Base-by-base conservation (phyloP, 2,329 filamentous ascomycete species). In the Epicoccum nigrum region DNA sequence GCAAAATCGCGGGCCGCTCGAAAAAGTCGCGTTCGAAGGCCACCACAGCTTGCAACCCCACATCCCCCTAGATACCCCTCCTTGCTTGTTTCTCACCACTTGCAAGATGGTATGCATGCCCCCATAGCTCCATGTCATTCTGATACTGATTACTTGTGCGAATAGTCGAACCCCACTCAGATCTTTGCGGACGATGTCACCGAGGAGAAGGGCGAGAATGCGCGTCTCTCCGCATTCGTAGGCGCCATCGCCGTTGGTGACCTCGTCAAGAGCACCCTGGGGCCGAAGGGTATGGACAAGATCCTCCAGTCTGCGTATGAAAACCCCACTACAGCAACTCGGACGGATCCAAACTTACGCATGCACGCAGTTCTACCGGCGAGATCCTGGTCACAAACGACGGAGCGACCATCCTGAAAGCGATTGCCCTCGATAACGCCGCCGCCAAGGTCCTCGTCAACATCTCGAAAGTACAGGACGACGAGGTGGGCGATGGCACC, bases 331-430 rank as follows among this genome's bases (percentile, higher is more conserved):
- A 28, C 37, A 34, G 23, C n/a, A 15, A 32, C 16, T 15, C 32
- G 33, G 32, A 13, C 13, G 28, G 28, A 52, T 40, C 62, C 57
- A 59, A 51, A 56, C 67, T 71, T 39, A 69, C 55, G 12, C 23
- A 52, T 20, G 34, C 33, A 45, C 17, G 46, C 71, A 93, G 90
- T 45, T 97, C 93, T 40, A 97, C 94, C 32, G 91, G 90, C 68
- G 90, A 97, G 69, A 97, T 97, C 68, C 90, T 97, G 85, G 94
- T 99, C 57, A 99, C 94, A 53, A 99, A 99, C 77, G 94, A 99
- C 77, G 94, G 94, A 72, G 94, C 94, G 58, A 99, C 94, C 19
- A 99, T 99, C 64, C 85, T 99, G 60, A 99, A 99, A 79, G 90
- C 93, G 45, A 99, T 99, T 75, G 94, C 94, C 34, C 88, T 99